Conservation (phyloP, 1,284 basidiomycete genomes). For the Sporisorium sorghi region DNA sequence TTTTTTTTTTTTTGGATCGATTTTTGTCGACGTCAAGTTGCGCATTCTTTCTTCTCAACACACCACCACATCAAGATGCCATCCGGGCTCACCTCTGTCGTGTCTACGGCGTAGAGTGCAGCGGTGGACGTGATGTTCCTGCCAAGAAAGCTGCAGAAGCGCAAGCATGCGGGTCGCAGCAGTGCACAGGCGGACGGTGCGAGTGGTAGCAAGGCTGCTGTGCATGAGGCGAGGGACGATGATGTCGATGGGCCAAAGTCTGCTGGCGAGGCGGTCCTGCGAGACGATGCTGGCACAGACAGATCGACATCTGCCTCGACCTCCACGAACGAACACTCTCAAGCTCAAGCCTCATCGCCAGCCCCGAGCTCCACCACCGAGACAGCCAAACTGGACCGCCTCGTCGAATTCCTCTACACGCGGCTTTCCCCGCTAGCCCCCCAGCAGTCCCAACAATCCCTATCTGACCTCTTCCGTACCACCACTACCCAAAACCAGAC, state of each 20-base stretch:
- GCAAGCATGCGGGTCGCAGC: conserved; percentile 2
- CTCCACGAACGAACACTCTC: too few relatives aligned
- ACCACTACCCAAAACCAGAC: too few relatives aligned
- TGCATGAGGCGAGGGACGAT: too few relatives aligned
- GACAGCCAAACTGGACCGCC: conserved; percentile 28
- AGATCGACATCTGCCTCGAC: not conserved
- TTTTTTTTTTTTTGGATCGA: too few relatives aligned
- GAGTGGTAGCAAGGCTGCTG: not conserved
- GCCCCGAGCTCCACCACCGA: conserved; percentile 1
- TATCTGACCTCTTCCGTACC: too few relatives aligned
- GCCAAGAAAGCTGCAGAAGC: conserved; percentile 39
- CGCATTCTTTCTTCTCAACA: not conserved
- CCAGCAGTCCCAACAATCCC: not conserved
- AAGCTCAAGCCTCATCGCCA: not conserved
- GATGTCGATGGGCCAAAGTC: too few relatives aligned
- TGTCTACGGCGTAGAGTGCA: not conserved
- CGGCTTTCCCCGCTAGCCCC: conserved; percentile 19
- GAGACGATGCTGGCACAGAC: not conserved
- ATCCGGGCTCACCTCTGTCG: too few relatives aligned
- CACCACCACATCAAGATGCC: too few relatives aligned
- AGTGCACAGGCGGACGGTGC: not conserved
- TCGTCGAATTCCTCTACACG: conserved; percentile 23
- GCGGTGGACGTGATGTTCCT: conserved; percentile 23
- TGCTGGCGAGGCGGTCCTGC: not conserved
- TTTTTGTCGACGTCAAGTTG: too few relatives aligned